A percentile compares a stretch with the other conserved stretches of the same genome.
Evolutionary conservation across 306 rosid genomes (phyloP).

Genomic region (Glycine latifolia): DNA sequence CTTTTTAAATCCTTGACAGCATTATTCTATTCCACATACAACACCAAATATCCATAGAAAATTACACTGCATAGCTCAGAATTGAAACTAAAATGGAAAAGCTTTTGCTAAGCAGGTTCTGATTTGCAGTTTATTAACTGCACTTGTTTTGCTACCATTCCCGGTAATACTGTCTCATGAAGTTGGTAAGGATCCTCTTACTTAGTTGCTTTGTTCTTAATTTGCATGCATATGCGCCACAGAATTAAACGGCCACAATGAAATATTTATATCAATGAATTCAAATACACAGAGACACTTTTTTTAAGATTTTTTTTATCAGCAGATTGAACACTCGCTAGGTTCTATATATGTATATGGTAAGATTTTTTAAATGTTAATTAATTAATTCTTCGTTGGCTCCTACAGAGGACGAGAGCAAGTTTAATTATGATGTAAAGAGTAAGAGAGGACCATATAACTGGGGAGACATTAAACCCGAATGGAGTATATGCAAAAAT

Average conservation of each 20-base stretch:
- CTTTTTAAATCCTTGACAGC: not conserved
- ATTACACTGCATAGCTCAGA: not conserved
- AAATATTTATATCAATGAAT: too few species aligned
- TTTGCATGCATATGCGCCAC: not conserved
- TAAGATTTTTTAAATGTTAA: too few species aligned
- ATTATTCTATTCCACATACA: not conserved
- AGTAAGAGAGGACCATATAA: conserved; percentile 62
- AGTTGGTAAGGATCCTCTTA: conserved; percentile 57
- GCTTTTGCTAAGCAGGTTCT: conserved; percentile 21
- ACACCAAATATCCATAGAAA: not conserved
- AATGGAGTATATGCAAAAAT: conserved; percentile 63
- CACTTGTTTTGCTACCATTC: conserved; percentile 41
- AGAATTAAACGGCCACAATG: not conserved
- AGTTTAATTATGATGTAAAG: conserved; percentile 57
- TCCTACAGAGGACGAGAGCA: conserved; percentile 62
- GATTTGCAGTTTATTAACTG: conserved; percentile 44
- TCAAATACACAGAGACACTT: too few species aligned
- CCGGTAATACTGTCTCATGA: conserved; percentile 51
- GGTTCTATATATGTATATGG: too few species aligned
- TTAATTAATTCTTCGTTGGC: not conserved
- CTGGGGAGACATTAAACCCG: conserved; percentile 71
- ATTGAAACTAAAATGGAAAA: conserved; percentile 44
- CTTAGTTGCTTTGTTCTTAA: too few species aligned
- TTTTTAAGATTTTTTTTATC: too few species aligned
- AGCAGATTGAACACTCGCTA: too few species aligned